Evolutionary conservation across 1,284 basidiomycete species (phyloP), one percentile per base, ranked within the genome.

Genomic region (Pseudozyma sp.): DNA sequence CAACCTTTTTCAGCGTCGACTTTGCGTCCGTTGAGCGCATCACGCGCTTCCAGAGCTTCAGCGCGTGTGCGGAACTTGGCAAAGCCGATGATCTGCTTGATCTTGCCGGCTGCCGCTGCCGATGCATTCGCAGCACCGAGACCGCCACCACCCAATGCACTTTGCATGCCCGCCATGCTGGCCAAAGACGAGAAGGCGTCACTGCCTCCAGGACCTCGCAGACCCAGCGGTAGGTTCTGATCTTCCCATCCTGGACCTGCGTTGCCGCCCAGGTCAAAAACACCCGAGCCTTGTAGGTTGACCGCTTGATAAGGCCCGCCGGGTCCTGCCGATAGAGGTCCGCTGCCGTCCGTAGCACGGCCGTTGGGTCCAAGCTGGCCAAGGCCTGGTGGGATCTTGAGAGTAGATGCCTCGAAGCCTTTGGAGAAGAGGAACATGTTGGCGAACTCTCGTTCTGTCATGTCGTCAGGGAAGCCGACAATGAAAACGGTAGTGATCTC

Each of bases 401-500:
- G 89, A 7, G 95, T 97, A 0, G 96, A 95, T 16, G 96, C 97
- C 85, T 99, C 96, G 82, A 99, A 99, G 12, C 95, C 97, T 1
- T 89, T 87, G 2, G 93, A 94, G 83, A 99, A 99, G 4, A 95
- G 93, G 86, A 99, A 99, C 92, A 99, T 97, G 86, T 98, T 98
- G 86, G 96, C 94, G 85, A 99, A 98, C 87, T 99, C 96, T 21
- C 96, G 93, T 87, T 98, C 95, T 88, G 92, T 91, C 93, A 99
- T 98, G 84, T 99, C 96, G 74, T 99, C 97, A 3, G 96, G 96
- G 85, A 99, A 99, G 0, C 96, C 96, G 35, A 98, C 96, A 1
- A 99, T 95, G 80, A 99, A 99, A 72, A 99, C 96, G 2, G 96
- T 99, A 19, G 93, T 95, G 66, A 98, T 97, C 79, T 97, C 95